Evolutionary conservation across 1,139 yeast genomes (phyloP).

Genomic region (Kluyveromyces marxianus): DNA sequence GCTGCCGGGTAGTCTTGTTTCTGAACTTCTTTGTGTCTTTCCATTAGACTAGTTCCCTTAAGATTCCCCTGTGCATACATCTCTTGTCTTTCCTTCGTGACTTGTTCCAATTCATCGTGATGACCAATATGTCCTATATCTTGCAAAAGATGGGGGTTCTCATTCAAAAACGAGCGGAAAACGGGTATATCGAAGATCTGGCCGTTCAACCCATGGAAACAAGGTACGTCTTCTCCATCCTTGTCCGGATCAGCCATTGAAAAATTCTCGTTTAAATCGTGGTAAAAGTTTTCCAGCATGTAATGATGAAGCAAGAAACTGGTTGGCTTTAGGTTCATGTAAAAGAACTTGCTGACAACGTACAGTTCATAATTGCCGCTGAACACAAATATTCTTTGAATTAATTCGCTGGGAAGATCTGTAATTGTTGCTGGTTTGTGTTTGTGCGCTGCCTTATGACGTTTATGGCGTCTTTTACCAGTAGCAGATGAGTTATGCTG

Average conservation of each 20-base stretch:
- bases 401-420: constrained; percentile 16
- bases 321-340: constrained; percentile 11
- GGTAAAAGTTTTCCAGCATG: constrained; percentile 11
- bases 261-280: constrained; percentile 7
- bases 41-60: background rate
- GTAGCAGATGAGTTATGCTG: too few species aligned
- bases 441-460: background rate
- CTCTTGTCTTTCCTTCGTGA: constrained; percentile 4
- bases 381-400: constrained; percentile 17
- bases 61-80: constrained; percentile 1
- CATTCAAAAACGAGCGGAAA: constrained; percentile 6
- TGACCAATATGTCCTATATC: constrained; percentile 2
- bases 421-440: constrained; percentile 1
- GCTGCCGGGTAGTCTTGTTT: constrained; percentile 14
- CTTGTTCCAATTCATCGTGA: constrained; percentile 1
- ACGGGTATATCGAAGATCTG: constrained; percentile 5
- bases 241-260: background rate
- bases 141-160: constrained; percentile 5
- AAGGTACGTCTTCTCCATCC: background rate
- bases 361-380: constrained; percentile 12
- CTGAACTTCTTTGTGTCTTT: background rate
- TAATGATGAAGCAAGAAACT: constrained; percentile 7
- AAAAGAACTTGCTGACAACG: constrained; percentile 11
- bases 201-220: constrained; percentile 1
- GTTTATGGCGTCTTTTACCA: too few species aligned